These are phyloP conservation scores for Tuber magnatum DNA, from an alignment of 495 filamentous ascomycete species.

Conservation along the genomic window DNA sequence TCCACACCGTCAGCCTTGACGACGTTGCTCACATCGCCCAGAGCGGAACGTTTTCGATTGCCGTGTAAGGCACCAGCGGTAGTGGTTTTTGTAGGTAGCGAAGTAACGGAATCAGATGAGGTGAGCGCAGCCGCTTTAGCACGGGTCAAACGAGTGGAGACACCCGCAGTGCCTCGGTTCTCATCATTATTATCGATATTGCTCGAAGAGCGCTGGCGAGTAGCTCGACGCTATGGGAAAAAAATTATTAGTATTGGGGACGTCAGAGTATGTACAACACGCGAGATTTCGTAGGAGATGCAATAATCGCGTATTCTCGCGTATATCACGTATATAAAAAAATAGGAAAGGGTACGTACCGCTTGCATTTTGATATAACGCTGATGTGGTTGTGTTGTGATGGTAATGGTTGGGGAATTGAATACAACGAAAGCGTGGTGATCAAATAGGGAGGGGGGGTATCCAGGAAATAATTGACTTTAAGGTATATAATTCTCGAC, in stretches of 20 bases:
- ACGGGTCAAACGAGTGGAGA: conserved; percentile 72
- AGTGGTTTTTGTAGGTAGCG: conserved; percentile 59
- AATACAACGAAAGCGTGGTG: conserved; percentile 17
- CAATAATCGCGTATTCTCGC: conserved; percentile 23
- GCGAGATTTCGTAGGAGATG: conserved; percentile 10
- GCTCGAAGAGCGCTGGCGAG: conserved; percentile 53
- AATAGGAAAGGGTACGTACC: conserved; percentile 17
- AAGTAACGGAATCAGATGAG: conserved; percentile 65
- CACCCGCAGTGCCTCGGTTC: conserved; percentile 51
- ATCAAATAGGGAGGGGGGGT: conserved; percentile 14
- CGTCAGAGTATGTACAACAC: conserved; percentile 41
- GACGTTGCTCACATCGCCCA: conserved; percentile 95
- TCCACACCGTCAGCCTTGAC: conserved; percentile 61
- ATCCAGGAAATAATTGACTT: conserved; percentile 27
- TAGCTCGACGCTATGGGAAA: conserved; percentile 42
- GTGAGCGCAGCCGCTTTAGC: conserved; percentile 67
- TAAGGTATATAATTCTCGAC: background rate
- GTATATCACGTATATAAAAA: conserved; percentile 10
- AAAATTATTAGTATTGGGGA: conserved; percentile 26
- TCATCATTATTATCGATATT: conserved; percentile 90
- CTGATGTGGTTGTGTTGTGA: conserved; percentile 10
- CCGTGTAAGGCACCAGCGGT: conserved; percentile 45
- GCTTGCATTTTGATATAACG: conserved; percentile 25
- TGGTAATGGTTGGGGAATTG: conserved; percentile 15
- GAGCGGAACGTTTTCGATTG: conserved; percentile 62